Evolutionary conservation across 192 early-diverging fungal genomes (phyloP).

Genomic region (Entomortierella lignicola): DNA sequence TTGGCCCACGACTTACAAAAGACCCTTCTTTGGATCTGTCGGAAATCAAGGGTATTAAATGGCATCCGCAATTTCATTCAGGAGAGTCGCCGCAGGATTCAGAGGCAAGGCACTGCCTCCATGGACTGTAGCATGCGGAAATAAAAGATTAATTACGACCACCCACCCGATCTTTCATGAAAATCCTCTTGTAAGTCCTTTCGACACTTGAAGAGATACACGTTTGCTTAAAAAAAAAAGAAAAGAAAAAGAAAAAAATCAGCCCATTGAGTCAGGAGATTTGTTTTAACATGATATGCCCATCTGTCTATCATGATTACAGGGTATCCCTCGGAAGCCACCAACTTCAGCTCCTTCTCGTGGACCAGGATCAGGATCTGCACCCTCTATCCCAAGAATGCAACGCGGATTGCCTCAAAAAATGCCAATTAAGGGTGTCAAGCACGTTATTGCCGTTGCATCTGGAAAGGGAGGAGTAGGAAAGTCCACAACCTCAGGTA

Average conservation of each 20-base stretch:
- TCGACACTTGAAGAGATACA: too few relatives aligned
- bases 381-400: conserved; percentile 61
- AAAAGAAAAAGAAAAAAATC: too few relatives aligned
- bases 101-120: neutral
- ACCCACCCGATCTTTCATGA: conserved; percentile 51
- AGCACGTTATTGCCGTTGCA: conserved; percentile 82
- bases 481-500: conserved; percentile 88
- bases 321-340: conserved; percentile 62
- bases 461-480: conserved; percentile 95
- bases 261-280: too few relatives aligned
- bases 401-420: conserved; percentile 78
- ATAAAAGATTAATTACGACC: conserved; percentile 30
- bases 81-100: neutral
- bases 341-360: conserved; percentile 31
- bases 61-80: conserved; percentile 6
- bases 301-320: neutral
- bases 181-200: conserved; percentile 59
- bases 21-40: neutral
- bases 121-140: neutral
- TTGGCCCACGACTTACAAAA: neutral
- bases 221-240: too few relatives aligned
- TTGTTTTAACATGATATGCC: neutral
- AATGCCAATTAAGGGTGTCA: conserved; percentile 75
- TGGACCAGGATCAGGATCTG: conserved; percentile 27
- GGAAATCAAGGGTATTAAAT: neutral